phyloP scores from a whole-genome alignment of 768 basidiomycete species.

The Leccinum arenicola region DNA sequence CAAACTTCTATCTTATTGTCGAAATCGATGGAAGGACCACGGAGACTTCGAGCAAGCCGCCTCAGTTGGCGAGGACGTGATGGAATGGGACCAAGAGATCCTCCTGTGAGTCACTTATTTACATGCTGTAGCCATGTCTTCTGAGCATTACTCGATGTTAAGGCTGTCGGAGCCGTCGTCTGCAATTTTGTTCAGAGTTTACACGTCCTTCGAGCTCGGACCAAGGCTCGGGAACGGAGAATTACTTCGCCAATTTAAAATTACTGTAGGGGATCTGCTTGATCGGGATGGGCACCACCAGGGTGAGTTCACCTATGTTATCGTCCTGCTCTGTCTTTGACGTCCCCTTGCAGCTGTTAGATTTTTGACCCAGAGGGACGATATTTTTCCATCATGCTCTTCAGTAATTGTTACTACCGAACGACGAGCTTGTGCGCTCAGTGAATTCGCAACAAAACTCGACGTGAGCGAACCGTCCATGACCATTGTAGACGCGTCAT shows the following conservation, averaged over 20 bases:
- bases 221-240: background rate
- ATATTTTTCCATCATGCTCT: background rate
- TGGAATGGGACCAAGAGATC: background rate
- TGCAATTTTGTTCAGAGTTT: background rate
- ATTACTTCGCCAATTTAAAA: background rate
- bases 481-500: background rate
- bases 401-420: background rate
- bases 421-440: background rate
- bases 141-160: background rate
- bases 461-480: background rate
- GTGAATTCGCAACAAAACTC: background rate
- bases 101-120: background rate
- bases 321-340: background rate
- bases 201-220: background rate
- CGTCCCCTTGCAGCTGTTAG: background rate
- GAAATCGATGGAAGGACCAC: background rate
- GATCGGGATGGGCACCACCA: background rate
- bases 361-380: background rate
- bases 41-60: background rate
- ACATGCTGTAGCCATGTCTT: background rate
- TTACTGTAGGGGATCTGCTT: background rate
- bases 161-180: background rate
- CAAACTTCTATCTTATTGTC: background rate
- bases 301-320: background rate
- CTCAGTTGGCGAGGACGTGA: background rate